Conservation (phyloP, 2,329 filamentous ascomycete genomes). For the Xylaria digitata region DNA sequence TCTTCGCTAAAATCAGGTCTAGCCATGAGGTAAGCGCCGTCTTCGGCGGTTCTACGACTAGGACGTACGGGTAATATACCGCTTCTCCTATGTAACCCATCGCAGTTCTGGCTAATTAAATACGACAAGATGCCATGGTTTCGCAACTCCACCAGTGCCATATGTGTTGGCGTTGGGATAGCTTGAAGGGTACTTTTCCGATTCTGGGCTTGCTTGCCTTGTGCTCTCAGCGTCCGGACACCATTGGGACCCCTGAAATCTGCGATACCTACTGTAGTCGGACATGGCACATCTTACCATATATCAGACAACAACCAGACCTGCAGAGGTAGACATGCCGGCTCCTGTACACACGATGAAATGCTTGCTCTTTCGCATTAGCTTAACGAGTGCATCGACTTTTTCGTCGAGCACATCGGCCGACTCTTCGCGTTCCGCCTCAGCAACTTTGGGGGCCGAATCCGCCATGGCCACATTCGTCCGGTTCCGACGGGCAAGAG, state of each 20-base stretch:
- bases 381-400: constrained; percentile 51
- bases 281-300: neutral
- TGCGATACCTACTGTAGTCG: constrained; percentile 53
- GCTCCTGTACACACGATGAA: constrained; percentile 61
- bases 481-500: neutral
- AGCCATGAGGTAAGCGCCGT: neutral
- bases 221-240: constrained; percentile 58
- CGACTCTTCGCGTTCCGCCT: constrained; percentile 45
- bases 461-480: constrained; percentile 34
- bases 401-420: constrained; percentile 51
- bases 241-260: constrained; percentile 62
- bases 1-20: neutral
- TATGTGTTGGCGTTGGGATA: constrained; percentile 58
- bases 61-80: constrained; percentile 57
- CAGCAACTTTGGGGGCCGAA: constrained; percentile 42
- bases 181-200: constrained; percentile 56
- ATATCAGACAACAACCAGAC: constrained; percentile 37
- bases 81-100: constrained; percentile 59
- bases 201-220: constrained; percentile 52
- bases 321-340: constrained; percentile 60
- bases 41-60: neutral
- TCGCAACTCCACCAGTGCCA: constrained; percentile 60
- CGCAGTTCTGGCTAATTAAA: constrained; percentile 59
- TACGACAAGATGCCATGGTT: constrained; percentile 56
- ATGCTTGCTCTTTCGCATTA: constrained; percentile 57